Evolutionary conservation across 768 basidiomycete genomes (phyloP), one percentile per base, ranked within the genome.

Genomic region (Tylopilus felleus): DNA sequence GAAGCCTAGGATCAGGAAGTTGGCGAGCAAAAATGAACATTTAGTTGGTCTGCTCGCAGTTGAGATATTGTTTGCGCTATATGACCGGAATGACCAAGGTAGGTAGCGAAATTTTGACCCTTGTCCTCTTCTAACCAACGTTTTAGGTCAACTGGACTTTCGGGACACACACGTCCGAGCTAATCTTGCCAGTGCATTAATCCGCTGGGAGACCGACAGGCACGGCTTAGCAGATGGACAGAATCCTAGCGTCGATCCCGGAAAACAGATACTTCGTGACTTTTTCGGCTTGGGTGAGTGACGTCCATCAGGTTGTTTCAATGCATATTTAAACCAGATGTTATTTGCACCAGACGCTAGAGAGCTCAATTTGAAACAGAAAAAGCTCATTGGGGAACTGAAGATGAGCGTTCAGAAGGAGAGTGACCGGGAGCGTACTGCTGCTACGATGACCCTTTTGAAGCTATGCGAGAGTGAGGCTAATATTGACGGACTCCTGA

Each of bases 231-330:
- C 35, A 1, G 36, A 49, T 14, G 17, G 5, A 23, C 5, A 42
- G 17, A 8, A 6, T 12, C 6, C 16, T 4, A 28, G 8, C 5
- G 10, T 10, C 6, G 44, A 53, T 48, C 44, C 31, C 16, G 57
- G 49, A 13, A 46, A 52, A 29, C 27, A 10, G 10, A 31, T 44
- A 9, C 33, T 66, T 22, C 25, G 49, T 29, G 10, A n/a, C 49
- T 65, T 19, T 64, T 66, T 22, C n/a, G 62, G 65, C 14, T 44
- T 57, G 1, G 53, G 65, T 66, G 2, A 40, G 62, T 45, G 25
- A 39, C 9, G 10, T 23, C 17, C 16, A 21, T 39, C 12, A 14
- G 17, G 17, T 1, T 5, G 10, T 22, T 22, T 43, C 6, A 16
- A 35, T n/a, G 38, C 22, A 19, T 23, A 28, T 33, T 31, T 19